These are phyloP conservation scores for Phaeolepiota aurea DNA, from an alignment of 768 basidiomycete genomes.

Conservation along the genomic window DNA sequence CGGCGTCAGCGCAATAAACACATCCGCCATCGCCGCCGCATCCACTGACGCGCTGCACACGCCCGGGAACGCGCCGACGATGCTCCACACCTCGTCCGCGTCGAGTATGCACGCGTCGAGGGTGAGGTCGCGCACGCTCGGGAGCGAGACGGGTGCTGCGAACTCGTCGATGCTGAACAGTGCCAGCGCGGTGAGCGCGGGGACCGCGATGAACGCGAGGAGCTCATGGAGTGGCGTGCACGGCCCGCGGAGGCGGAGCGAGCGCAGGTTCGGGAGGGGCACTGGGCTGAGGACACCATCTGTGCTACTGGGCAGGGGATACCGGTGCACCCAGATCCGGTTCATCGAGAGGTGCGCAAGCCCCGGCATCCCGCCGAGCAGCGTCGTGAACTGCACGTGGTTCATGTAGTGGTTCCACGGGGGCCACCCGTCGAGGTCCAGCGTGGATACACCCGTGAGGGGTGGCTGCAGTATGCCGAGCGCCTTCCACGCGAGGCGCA, in stretches of 20 bases:
- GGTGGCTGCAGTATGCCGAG: constrained; percentile 26
- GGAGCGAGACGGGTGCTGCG: background rate
- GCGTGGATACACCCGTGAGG: background rate
- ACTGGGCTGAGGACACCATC: background rate
- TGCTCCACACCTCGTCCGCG: background rate
- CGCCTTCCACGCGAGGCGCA: constrained; percentile 33
- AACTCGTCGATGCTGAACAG: background rate
- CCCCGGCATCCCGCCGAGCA: constrained; percentile 23
- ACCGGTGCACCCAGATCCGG: constrained; percentile 25
- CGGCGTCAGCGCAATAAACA: background rate
- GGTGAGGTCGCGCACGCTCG: background rate
- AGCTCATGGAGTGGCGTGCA: background rate
- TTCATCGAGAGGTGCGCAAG: constrained; percentile 34
- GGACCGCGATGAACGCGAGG: background rate
- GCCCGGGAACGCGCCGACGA: background rate
- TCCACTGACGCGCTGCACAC: background rate
- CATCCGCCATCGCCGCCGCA: background rate
- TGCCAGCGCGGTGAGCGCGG: background rate
- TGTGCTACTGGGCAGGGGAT: constrained; percentile 18
- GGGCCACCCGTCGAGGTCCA: background rate
- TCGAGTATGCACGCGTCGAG: background rate
- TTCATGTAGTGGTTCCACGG: too few species aligned
- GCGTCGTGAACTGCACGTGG: constrained; percentile 3
- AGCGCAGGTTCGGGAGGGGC: background rate
- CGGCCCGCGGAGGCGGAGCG: background rate